Evolutionary conservation across 768 basidiomycete genomes (phyloP).

Genomic region (Ephemerocybe angulata): DNA sequence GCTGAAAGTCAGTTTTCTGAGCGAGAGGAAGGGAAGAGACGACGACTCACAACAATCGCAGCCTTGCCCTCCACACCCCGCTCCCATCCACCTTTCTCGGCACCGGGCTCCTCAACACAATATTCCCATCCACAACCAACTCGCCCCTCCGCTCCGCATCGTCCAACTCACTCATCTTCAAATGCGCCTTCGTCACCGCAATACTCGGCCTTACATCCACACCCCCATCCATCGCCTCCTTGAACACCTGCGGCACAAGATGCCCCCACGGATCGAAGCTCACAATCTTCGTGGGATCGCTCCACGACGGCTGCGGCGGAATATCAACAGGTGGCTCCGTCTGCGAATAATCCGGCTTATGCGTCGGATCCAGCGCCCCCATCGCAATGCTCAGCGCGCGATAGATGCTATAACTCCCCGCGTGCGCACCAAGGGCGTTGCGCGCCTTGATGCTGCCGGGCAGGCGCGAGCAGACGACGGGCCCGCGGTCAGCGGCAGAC

Average conservation of each 20-base stretch:
- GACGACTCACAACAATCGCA: too few species aligned
- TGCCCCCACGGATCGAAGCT: slow-evolving; percentile 95
- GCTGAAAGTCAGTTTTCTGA: too few species aligned
- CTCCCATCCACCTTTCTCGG: slow-evolving; percentile 62
- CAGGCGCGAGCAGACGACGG: slow-evolving; percentile 85
- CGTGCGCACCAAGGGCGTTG: slow-evolving; percentile 92
- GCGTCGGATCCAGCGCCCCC: slow-evolving; percentile 71
- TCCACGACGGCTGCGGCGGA: slow-evolving; percentile 76
- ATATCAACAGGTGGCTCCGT: slow-evolving; percentile 85
- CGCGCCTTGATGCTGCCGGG: slow-evolving; percentile 81
- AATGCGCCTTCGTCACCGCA: slow-evolving; percentile 86
- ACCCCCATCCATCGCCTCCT: slow-evolving; percentile 58
- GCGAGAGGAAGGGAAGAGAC: too few species aligned
- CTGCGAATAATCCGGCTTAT: slow-evolving; percentile 77
- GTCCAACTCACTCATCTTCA: slow-evolving; percentile 94
- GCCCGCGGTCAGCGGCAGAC: slow-evolving; percentile 66
- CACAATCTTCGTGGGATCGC: slow-evolving; percentile 74
- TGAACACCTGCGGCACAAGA: slow-evolving; percentile 71
- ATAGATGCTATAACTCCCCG: slow-evolving; percentile 93
- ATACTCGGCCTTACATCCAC: slow-evolving; percentile 91
- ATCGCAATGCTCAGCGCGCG: slow-evolving; percentile 90
- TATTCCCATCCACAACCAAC: slow-evolving; percentile 73
- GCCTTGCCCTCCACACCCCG: too few species aligned
- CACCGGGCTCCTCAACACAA: slow-evolving; percentile 70
- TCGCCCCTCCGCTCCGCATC: slow-evolving; percentile 70